Conservation (phyloP, 495 filamentous ascomycete species). For the Penicillium subrubescens region DNA sequence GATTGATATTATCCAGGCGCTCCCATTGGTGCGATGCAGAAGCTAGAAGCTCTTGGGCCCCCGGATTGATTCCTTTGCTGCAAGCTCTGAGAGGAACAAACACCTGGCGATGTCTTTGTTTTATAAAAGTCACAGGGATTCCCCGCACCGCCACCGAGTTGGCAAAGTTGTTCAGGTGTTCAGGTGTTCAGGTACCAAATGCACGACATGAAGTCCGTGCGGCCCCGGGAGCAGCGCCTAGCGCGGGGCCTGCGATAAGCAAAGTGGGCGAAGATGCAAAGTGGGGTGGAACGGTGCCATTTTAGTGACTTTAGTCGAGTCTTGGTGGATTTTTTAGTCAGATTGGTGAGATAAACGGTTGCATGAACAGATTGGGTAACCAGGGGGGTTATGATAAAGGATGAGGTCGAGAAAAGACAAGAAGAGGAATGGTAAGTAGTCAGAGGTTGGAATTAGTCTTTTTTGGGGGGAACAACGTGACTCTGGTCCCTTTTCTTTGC, state of each 20-base stretch:
- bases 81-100: not conserved
- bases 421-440: not conserved
- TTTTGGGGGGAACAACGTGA: not conserved
- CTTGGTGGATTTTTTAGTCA: not conserved
- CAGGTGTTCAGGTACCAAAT: constrained; percentile 17
- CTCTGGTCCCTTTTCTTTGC: not conserved
- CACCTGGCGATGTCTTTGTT: not conserved
- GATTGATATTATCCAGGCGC: constrained; percentile 10
- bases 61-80: not conserved
- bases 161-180: not conserved
- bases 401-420: not conserved
- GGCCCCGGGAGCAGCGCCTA: constrained; percentile 10
- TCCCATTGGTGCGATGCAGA: constrained; percentile 7
- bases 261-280: not conserved
- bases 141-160: constrained; percentile 2
- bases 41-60: not conserved
- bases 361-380: constrained; percentile 26
- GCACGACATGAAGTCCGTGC: constrained; percentile 13
- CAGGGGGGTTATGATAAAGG: not conserved
- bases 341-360: constrained; percentile 16
- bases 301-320: not conserved
- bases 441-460: not conserved
- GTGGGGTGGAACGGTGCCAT: not conserved
- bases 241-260: constrained; percentile 24
- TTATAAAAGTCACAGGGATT: not conserved